Evolutionary conservation across 2,329 filamentous ascomycete genomes (phyloP), one percentile per base, ranked within the genome.

Genomic region (Nemania diffusa): DNA sequence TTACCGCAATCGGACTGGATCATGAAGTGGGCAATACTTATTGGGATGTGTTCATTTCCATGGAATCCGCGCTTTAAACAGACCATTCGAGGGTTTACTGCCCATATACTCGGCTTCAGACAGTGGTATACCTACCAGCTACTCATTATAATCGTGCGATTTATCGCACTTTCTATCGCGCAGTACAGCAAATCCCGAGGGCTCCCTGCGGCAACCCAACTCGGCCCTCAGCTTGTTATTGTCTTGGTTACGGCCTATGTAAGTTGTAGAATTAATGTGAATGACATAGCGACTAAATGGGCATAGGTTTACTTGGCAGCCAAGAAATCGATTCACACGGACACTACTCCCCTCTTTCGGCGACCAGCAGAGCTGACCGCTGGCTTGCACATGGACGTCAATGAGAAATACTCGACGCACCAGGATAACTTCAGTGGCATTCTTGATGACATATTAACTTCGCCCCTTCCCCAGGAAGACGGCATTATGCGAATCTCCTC

Each of bases 11-110:
- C 79, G 1, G 79, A 81, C 3, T 72, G 74, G 6, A 72, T 87
- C 51, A 80, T 85, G 34, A 81, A 81, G 59, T 82, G 83, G 73
- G 82, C 85, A 22, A 78, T 90, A 22, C 72, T 79, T 59, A 78
- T 84, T 13, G 85, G 84, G 40, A 70, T 88, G 2, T 72, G 84
- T 20, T 85, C 88, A 2, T 78, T 85, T 13, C 91, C 88, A 85
- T 92, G 91, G 91, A 92, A 92, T 69, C 89, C 90, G 0, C 85
- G 85, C 65, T 87, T 92, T 70, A 84, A 87, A 37, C 83, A 90
- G 72, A 86, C 85, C 3, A 81, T 83, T 37, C 82, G 85, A n/a
- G 89, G 87, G 62, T 91, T 85, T 75, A 86, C 83, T 29, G 84
- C 81, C 68, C 88, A 87, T 64, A 82, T 92, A 34, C 76, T 84